These are phyloP conservation scores for Pythium oligandrum DNA, from an alignment of 352 stramenopile genomes.

Conservation along the genomic window DNA sequence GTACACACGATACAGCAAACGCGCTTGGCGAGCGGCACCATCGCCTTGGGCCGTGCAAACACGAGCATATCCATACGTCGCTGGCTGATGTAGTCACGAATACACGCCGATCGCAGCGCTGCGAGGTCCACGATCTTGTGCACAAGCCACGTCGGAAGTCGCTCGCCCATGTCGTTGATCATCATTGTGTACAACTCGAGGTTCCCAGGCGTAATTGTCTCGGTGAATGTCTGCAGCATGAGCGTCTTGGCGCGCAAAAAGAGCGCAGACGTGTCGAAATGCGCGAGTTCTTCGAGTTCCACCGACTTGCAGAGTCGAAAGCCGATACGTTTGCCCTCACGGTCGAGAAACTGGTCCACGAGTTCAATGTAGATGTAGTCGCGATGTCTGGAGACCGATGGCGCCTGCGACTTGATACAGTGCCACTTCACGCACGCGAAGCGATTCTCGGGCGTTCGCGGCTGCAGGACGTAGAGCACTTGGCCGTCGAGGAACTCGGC, in stretches of 20 bases:
- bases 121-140: constrained; percentile 80
- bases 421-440: constrained; percentile 85
- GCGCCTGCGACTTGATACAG: constrained; percentile 63
- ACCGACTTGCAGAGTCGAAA: constrained; percentile 76
- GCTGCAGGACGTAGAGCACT: constrained; percentile 69
- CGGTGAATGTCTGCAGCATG: constrained; percentile 67
- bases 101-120: constrained; percentile 65
- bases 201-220: constrained; percentile 37
- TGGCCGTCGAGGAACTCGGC: constrained; percentile 76
- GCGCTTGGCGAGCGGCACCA: constrained; percentile 66
- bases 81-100: constrained; percentile 78
- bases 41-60: constrained; percentile 55
- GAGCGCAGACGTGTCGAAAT: constrained; percentile 41
- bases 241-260: constrained; percentile 75
- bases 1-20: constrained; percentile 79
- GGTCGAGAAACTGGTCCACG: constrained; percentile 71
- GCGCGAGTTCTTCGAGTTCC: constrained; percentile 46
- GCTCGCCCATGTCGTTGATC: constrained; percentile 76
- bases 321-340: constrained; percentile 53
- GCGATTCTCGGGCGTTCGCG: constrained; percentile 50
- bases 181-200: constrained; percentile 78
- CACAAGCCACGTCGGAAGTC: constrained; percentile 70
- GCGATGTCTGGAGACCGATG: constrained; percentile 66
- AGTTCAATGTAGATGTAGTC: constrained; percentile 85
- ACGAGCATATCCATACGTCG: constrained; percentile 66